phyloP scores from a whole-genome alignment of 2,329 filamentous ascomycete species.

The Alternaria arborescens region DNA sequence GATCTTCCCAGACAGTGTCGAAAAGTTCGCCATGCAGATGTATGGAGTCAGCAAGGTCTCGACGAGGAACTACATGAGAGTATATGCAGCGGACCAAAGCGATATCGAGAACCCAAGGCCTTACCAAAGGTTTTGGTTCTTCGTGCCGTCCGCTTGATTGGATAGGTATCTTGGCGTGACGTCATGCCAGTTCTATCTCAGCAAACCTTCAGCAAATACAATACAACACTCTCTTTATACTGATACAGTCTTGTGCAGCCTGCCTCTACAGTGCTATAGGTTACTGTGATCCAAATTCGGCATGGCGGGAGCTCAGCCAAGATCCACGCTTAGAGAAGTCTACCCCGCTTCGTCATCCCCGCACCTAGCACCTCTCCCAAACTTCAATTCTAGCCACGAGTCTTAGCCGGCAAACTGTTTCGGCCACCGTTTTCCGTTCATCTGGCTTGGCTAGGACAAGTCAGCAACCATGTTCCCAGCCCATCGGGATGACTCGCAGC shows the following conservation, averaged over 20 bases:
- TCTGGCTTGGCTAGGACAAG: background rate
- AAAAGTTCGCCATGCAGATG: constrained; percentile 2
- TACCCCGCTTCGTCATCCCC: constrained; percentile 7
- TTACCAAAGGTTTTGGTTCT: constrained; percentile 1
- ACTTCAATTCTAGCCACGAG: background rate
- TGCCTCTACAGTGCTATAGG: accelerated
- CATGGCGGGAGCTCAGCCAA: background rate
- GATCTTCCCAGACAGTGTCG: background rate
- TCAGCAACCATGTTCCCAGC: background rate
- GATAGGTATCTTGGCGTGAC: background rate
- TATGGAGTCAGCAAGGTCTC: background rate
- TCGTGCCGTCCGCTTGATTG: background rate
- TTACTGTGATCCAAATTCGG: accelerated
- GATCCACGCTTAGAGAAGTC: background rate
- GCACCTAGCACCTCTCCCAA: background rate
- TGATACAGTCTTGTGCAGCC: background rate
- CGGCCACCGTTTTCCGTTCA: constrained; percentile 2
- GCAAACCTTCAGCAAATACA: background rate
- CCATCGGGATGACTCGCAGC: constrained; percentile 6
- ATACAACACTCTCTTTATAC: background rate
- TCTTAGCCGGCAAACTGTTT: background rate
- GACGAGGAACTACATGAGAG: background rate
- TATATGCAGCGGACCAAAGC: background rate
- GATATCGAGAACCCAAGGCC: background rate
- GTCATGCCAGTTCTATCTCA: background rate